Evolutionary conservation across 2,329 filamentous ascomycete species (phyloP), one percentile per base, ranked within the genome.

Genomic region (Seiridium unicorne): DNA sequence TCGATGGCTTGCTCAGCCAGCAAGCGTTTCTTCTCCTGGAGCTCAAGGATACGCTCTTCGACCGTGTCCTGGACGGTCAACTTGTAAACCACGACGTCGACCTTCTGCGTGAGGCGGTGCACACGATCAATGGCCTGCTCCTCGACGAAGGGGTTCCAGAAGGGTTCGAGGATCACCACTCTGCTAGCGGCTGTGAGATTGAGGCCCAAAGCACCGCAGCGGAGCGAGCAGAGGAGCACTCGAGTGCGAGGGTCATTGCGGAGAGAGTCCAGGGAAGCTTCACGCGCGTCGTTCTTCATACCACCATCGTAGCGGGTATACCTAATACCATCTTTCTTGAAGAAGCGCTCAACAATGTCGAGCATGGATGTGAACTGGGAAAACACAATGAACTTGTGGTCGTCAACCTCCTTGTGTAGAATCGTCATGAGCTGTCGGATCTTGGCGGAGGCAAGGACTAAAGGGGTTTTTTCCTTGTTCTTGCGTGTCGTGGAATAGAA

Each of bases 91-190:
- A 94, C 87, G 40, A 99, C 95, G 71, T 98, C 93, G 46, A 94
- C 84, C 1, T 92, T 97, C 76, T 99, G 95, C 46, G 96, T 98
- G 57, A 99, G 89, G n/a, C 95, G 92, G 73, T 99, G 95, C 34
- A 99, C 95, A 58, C 95, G 92, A 75, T 99, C 95, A 67, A 99
- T 99, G 54, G 95, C 95, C 81, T 99, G 95, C 74, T 99, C 95
- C 79, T 99, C 95, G 40, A 99, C 92, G 71, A 99, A 99, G 85
- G 93, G 95, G 74, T 99, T 99, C 95, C 95, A 99, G 76, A 99
- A 99, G 0, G 95, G 95, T 75, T 99, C 95, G 48, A 99, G 82
- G 67, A 99, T 96, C 57, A 99, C 88, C 3, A 99, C 95, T 18
- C 95, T 85, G 63, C 90, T 95, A 8, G 95, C 95, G 0, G 93